Evolutionary conservation across 208 protist species (phyloP).

Genomic region (Acanthamoeba divionensis): DNA sequence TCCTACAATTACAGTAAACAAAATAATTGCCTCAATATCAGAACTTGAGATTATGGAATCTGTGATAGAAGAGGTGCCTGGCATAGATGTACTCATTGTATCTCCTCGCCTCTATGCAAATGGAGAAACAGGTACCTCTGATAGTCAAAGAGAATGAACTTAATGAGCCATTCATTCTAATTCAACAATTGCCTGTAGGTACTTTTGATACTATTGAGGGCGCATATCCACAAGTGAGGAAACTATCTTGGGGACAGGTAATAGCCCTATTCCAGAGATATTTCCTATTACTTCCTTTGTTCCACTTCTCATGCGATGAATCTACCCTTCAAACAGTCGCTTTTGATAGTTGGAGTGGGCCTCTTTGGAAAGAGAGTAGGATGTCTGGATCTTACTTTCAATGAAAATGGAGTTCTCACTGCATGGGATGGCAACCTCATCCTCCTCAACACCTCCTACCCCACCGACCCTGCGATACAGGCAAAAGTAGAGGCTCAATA

Average conservation of each 20-base stretch:
- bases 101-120: conserved; percentile 3
- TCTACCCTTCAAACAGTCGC: not conserved
- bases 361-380: not conserved
- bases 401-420: not conserved
- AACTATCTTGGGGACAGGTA: not conserved
- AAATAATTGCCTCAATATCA: too few species aligned
- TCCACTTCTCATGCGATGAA: not conserved
- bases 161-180: too few species aligned
- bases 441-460: not conserved
- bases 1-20: too few species aligned
- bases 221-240: not conserved
- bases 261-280: too few species aligned
- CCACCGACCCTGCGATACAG: too few species aligned
- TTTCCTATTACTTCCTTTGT: too few species aligned
- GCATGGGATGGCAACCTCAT: not conserved
- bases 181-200: not conserved
- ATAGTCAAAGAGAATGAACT: too few species aligned
- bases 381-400: not conserved
- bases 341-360: not conserved
- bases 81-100: conserved; percentile 37
- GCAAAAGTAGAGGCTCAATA: too few species aligned
- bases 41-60: not conserved
- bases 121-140: not conserved
- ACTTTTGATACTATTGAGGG: not conserved
- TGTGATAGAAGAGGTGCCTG: not conserved